Conservation (phyloP, 2,329 filamentous ascomycete species). For the Arthrobotrys sphaeroides region DNA sequence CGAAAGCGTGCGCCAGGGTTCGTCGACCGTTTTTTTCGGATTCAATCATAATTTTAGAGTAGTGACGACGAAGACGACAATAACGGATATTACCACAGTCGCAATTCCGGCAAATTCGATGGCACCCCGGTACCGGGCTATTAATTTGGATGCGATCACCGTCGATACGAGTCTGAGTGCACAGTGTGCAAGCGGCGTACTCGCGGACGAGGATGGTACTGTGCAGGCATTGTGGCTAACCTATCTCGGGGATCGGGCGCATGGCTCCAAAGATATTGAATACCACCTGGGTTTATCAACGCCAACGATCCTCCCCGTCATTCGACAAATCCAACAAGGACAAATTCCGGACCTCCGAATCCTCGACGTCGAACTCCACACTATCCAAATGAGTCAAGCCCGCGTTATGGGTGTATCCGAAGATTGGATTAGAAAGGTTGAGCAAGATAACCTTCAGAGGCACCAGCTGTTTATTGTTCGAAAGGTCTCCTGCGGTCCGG, state of each 20-base stretch:
- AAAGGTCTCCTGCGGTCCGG: slow-evolving; percentile 78
- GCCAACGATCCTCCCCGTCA: slow-evolving; percentile 86
- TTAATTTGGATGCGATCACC: slow-evolving; percentile 96
- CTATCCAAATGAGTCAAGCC: slow-evolving; percentile 95
- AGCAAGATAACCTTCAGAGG: slow-evolving; percentile 85
- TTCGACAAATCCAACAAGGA: slow-evolving; percentile 83
- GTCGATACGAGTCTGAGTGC: slow-evolving; percentile 91
- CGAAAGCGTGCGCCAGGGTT: slow-evolving; percentile 87
- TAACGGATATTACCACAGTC: slow-evolving; percentile 97
- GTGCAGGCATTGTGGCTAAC: slow-evolving; percentile 97
- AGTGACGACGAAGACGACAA: slow-evolving; percentile 90
- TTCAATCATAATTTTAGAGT: slow-evolving; percentile 95
- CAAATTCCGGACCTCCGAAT: slow-evolving; percentile 84
- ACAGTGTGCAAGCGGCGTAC: slow-evolving; percentile 92
- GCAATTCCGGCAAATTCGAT: slow-evolving; percentile 93
- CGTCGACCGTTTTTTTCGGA: slow-evolving; percentile 95
- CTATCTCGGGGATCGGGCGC: slow-evolving; percentile 89
- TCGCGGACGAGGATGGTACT: slow-evolving; percentile 87
- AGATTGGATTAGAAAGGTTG: slow-evolving; percentile 92
- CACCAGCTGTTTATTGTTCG: slow-evolving; percentile 99
- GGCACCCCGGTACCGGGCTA: slow-evolving; percentile 89
- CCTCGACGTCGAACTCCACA: slow-evolving; percentile 90
- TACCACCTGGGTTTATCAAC: slow-evolving; percentile 94
- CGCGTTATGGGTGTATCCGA: slow-evolving; percentile 97
- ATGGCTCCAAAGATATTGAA: slow-evolving; percentile 80